Base-by-base conservation (phyloP, 345 rosid genomes). In the Erucastrum elatum region DNA sequence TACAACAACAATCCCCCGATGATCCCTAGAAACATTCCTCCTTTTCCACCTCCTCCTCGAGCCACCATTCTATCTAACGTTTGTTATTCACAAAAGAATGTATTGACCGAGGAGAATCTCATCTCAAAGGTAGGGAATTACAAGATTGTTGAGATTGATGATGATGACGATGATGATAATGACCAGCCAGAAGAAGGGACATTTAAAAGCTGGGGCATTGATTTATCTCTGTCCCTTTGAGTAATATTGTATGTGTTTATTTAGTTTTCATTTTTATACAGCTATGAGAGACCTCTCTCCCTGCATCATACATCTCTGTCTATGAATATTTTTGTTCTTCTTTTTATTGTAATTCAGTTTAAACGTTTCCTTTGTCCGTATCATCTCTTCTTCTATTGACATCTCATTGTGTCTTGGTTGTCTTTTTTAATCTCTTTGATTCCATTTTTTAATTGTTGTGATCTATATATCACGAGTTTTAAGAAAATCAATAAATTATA, bases 191-290 rank as follows among this genome's bases (percentile, higher is more conserved):
- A 73, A 73, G 58, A 73, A 34, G 77, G 3, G 21, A 61, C 15
- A 26, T 33, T 37, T 73, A 26, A 72, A 72, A 66, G 26, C 2
- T 55, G 68, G 27, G 75, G 60, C 13, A 37, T 5, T 35, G 82
- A 79, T 74, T 61, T 79, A 74, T 67, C 78, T 60, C 65, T 79
- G 13, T 79, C 78, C 46, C 59, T 67, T 79, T 79, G 62, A 79
- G 59, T 72, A 35, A 17, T 13, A n/a, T 70, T 76, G 16, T 53
- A 63, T 72, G 81, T 9, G 8, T 78, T 58, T 31, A 17, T 66
- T 5, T 46, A n/a, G 4, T 46, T 56, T 71, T 72, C 35, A 6
- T 31, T 58, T 56, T 6, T 16, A 62, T 61, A 72, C 30, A 58
- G 46, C 71, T 65, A 39, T 59, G 29, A 55, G 51, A 71, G 13